Base-by-base conservation (phyloP, 1,284 basidiomycete species). In the Violaceomyces palustris region DNA sequence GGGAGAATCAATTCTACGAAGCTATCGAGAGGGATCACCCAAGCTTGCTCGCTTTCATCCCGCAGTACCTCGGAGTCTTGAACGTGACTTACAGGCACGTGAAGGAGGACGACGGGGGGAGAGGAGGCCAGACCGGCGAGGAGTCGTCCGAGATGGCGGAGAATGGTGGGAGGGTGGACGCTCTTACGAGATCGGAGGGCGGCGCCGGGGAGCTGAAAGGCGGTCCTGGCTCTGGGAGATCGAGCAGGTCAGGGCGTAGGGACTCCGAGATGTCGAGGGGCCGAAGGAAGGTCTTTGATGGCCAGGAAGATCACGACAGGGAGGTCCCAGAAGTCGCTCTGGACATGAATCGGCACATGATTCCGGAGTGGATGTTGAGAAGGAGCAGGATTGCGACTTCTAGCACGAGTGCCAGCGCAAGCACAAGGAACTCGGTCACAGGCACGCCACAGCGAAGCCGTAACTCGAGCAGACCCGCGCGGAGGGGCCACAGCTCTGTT, bases 1-100 rank as follows among this genome's bases (percentile, higher is more conserved):
- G 91, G 38, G 93, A 99, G 76, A 98, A 99, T 72, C 79, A 96
- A 38, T 97, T 99, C 72, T 99, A 99, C 74, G 93, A 99, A 74
- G 84, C 91, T 1, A 88, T 97, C 15, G 93, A 98, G 74, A 80
- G 84, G 18, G 87, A 92, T 62, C 88, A 89, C 0, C 93, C 93
- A 0, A 87, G 86, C 2, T 78, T 98, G 18, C 79, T 98, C 8
- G 84, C 83, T 3, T 98, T 91, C 71, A 93, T 97, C 43, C 93
- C 93, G 9, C 85, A 92, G 39, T 98, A 98, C 75, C 80, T 98
- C 14, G 93, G 93, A 15, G 94, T 98, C 39, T 92, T 98, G 86
- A 83, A 98, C 35, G 94, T 98, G 59, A 94, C 87, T 48, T 98
- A 97, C 70, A 50, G 65, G 10, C 67, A 62, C 23, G 59, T 63